Conservation (phyloP, 176 grass and related monocot species). For the Poa annua region DNA sequence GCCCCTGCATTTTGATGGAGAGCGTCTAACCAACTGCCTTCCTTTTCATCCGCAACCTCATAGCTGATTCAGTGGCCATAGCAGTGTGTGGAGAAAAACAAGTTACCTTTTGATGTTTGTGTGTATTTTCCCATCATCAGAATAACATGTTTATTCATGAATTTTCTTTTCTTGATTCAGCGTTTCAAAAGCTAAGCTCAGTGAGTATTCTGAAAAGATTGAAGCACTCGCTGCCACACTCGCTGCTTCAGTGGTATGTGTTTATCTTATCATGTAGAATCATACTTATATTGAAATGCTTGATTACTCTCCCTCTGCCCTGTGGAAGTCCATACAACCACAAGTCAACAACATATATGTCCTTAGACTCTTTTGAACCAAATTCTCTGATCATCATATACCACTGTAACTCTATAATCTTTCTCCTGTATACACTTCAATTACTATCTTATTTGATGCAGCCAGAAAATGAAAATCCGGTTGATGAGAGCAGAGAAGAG, state of each 20-base stretch:
- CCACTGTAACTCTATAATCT: neutral
- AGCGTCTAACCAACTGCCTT: neutral
- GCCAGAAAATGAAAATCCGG: conserved; percentile 57
- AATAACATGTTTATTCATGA: conserved; percentile 25
- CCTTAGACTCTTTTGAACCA: neutral
- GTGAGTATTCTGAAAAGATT: conserved; percentile 91
- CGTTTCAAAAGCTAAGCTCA: conserved; percentile 85
- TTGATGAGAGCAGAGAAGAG: conserved; percentile 60
- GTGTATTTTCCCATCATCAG: neutral
- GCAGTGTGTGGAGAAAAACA: conserved; percentile 22
- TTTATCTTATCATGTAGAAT: neutral
- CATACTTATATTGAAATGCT: conserved; percentile 9
- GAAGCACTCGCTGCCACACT: conserved; percentile 79
- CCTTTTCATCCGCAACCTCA: conserved; percentile 24
- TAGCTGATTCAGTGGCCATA: neutral
- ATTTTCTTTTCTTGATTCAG: conserved; percentile 43
- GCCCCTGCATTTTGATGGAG: conserved; percentile 10
- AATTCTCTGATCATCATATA: neutral
- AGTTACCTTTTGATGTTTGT: neutral
- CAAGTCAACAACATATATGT: neutral
- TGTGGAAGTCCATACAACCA: neutral
- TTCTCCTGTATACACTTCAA: neutral
- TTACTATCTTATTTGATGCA: conserved; percentile 39
- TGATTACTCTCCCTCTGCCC: neutral
- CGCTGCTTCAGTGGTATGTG: conserved; percentile 50